These are phyloP conservation scores for Fusarium algeriense DNA, from an alignment of 2,329 filamentous ascomycete species.

Conservation along the genomic window DNA sequence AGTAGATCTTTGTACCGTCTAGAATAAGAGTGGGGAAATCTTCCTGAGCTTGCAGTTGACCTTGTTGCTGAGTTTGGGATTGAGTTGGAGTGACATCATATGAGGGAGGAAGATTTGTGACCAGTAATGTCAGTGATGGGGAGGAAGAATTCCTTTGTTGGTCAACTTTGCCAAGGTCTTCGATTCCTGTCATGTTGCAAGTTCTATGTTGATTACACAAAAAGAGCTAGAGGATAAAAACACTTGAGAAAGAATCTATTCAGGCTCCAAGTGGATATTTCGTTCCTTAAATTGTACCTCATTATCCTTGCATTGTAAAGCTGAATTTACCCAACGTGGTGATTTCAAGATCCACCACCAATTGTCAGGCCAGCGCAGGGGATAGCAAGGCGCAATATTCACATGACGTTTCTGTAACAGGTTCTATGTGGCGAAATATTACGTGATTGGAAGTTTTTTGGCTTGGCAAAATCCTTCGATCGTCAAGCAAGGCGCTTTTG, in stretches of 20 bases:
- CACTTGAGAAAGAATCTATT: background rate
- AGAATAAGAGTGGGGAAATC: conserved; percentile 38
- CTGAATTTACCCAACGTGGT: background rate
- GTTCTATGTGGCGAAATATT: background rate
- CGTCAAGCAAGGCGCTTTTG: background rate
- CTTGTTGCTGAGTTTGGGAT: background rate
- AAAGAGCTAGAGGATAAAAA: background rate
- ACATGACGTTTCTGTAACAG: conserved; percentile 1
- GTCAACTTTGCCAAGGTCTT: background rate
- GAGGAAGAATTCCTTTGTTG: background rate
- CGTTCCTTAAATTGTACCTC: background rate
- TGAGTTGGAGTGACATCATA: conserved; percentile 9
- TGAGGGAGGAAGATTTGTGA: conserved; percentile 7
- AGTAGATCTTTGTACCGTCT: conserved; percentile 39
- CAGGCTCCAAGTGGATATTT: accelerated
- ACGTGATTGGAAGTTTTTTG: background rate
- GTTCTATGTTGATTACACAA: background rate
- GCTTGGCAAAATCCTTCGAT: conserved; percentile 6
- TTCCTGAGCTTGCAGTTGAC: conserved; percentile 10
- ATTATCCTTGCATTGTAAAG: background rate
- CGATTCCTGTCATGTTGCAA: background rate
- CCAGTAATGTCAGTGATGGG: background rate
- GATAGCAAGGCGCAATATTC: conserved; percentile 2
- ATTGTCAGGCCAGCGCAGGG: background rate
- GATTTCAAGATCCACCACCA: background rate